A percentile compares a stretch with the other conserved stretches of the same genome.
Evolutionary conservation across 2,329 filamentous ascomycete species (phyloP).

Genomic region (Aureobasidium lini): DNA sequence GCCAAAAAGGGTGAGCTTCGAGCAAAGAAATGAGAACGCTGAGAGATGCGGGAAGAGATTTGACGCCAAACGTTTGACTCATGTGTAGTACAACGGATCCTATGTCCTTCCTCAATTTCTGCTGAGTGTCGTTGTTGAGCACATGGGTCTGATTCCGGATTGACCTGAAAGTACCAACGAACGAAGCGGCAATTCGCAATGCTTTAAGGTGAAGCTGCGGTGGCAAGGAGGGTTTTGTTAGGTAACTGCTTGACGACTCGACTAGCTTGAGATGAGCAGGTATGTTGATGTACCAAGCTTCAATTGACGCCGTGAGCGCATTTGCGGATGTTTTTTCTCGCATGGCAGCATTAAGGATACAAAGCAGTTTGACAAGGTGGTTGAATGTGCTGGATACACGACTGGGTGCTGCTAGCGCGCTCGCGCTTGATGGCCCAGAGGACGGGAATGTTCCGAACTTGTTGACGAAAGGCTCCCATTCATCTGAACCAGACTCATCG

Average conservation of each 20-base stretch:
- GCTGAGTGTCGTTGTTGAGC: neutral
- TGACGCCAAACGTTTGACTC: neutral
- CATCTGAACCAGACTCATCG: neutral
- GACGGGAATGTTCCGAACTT: neutral
- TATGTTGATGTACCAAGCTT: neutral
- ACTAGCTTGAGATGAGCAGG: neutral
- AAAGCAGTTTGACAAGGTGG: neutral
- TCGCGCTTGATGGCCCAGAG: neutral
- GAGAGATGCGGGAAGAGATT: neutral
- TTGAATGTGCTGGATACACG: slow-evolving; percentile 4
- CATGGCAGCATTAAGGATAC: neutral
- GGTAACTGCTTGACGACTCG: neutral
- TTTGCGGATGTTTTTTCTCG: neutral
- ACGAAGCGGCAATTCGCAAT: neutral
- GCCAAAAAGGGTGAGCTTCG: neutral
- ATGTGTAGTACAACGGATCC: neutral
- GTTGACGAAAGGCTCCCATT: neutral
- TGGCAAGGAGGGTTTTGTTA: neutral
- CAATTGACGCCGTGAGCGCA: neutral
- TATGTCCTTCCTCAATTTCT: neutral
- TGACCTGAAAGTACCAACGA: neutral
- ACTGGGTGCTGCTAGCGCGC: neutral
- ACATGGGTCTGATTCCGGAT: neutral
- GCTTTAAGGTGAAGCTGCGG: neutral
- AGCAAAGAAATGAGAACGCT: neutral